Percentiles rank a stretch among this genome's conserved stretches.
Evolutionary conservation across 257 asterid species (phyloP).

Genomic region (Solanum chiquidenum): DNA sequence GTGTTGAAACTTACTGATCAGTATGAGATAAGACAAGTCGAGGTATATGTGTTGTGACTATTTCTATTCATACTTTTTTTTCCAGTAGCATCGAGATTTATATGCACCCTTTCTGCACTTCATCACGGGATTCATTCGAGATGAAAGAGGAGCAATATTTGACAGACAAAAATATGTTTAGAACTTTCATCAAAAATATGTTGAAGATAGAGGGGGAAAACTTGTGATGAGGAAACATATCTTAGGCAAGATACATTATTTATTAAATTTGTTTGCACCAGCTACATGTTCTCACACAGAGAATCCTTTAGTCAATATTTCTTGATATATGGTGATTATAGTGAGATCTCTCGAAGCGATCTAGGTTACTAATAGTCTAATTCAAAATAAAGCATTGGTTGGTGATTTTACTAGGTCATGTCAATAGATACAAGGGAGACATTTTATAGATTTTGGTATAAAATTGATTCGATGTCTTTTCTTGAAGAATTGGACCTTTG

Average conservation of each 20-base stretch:
- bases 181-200: neutral
- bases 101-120: neutral
- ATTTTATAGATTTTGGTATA: neutral
- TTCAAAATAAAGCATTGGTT: neutral
- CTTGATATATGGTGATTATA: neutral
- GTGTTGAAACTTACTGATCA: slow-evolving; percentile 40
- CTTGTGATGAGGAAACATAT: neutral
- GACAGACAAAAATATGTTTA: neutral
- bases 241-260: neutral
- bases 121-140: neutral
- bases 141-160: neutral
- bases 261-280: neutral
- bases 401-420: neutral
- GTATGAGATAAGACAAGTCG: slow-evolving; percentile 78
- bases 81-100: neutral
- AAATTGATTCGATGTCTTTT: neutral
- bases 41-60: slow-evolving; percentile 27
- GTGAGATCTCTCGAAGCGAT: neutral
- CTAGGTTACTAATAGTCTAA: neutral
- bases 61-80: neutral
- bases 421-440: neutral
- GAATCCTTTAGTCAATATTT: neutral
- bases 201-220: neutral
- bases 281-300: neutral
- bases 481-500: neutral